These are phyloP conservation scores for Davidsoniella australis DNA, from an alignment of 2,329 filamentous ascomycete genomes.

Conservation along the genomic window DNA sequence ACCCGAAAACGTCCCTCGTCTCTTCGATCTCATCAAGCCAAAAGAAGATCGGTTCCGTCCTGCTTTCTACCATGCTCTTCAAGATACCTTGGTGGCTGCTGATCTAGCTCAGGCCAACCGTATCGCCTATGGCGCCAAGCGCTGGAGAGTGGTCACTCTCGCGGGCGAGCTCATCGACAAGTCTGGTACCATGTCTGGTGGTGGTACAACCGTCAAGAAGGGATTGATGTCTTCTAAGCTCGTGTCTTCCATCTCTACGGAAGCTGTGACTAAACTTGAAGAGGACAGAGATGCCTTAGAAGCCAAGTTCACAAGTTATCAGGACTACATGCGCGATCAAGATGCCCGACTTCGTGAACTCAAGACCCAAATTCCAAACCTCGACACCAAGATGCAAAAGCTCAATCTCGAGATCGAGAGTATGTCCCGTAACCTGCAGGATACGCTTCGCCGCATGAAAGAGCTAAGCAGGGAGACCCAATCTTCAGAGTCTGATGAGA, in stretches of 20 bases:
- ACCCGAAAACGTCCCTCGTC: constrained; percentile 75
- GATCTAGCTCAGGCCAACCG: constrained; percentile 93
- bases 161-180: constrained; percentile 94
- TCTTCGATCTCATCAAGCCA: constrained; percentile 83
- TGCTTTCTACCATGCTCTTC: constrained; percentile 88
- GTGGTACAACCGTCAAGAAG: constrained; percentile 75
- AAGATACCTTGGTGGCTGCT: constrained; percentile 84
- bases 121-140: constrained; percentile 81
- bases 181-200: constrained; percentile 96
- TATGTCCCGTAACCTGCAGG: constrained; percentile 63
- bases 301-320: constrained; percentile 65
- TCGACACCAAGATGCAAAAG: constrained; percentile 88
- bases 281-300: constrained; percentile 73
- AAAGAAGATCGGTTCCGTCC: constrained; percentile 76
- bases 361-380: constrained; percentile 59
- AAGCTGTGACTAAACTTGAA: constrained; percentile 78
- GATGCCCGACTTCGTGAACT: constrained; percentile 57
- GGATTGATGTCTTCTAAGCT: constrained; percentile 96
- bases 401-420: constrained; percentile 77
- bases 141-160: constrained; percentile 93
- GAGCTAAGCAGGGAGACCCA: constrained; percentile 71
- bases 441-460: constrained; percentile 69
- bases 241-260: constrained; percentile 68
- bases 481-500: constrained; percentile 64
- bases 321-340: constrained; percentile 66